Evolutionary conservation across 805 yeast genomes (phyloP).

Genomic region (Wickerhamiella azyma): DNA sequence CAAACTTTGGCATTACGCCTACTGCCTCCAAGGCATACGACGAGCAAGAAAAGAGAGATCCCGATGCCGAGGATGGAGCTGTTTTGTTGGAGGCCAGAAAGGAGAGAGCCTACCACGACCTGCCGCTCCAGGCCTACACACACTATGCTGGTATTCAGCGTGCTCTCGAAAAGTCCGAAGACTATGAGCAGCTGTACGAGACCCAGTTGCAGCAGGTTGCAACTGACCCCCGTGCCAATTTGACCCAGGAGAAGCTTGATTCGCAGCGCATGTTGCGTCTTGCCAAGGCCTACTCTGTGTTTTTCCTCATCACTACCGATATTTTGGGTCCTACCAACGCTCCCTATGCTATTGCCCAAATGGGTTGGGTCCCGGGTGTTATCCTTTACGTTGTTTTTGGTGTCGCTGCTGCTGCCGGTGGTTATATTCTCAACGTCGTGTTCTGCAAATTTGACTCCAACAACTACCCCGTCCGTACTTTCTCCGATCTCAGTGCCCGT

Average conservation of each 20-base stretch:
- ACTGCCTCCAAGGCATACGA: not conserved
- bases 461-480: constrained; percentile 32
- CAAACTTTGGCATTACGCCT: not conserved
- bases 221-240: constrained; percentile 33
- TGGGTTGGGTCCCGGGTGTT: constrained; percentile 36
- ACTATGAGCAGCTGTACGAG: constrained; percentile 63
- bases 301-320: constrained; percentile 36
- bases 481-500: constrained; percentile 32
- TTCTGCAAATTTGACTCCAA: constrained; percentile 30
- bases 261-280: constrained; percentile 14
- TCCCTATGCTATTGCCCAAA: constrained; percentile 32
- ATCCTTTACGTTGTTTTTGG: constrained; percentile 32
- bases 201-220: constrained; percentile 63
- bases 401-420: constrained; percentile 31
- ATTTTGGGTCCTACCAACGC: constrained; percentile 36
- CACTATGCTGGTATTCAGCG: constrained; percentile 19
- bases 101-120: constrained; percentile 13
- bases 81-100: not conserved
- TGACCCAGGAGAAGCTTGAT: constrained; percentile 14
- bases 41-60: not conserved
- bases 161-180: constrained; percentile 12
- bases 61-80: not conserved
- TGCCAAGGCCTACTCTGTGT: constrained; percentile 22
- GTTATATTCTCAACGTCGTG: constrained; percentile 28
- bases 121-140: constrained; percentile 13